A percentile compares a stretch with the other conserved stretches of the same genome.
phyloP scores from a whole-genome alignment of 225 moss, liverwort and hornwort genomes.

The Anthoceros angustus region DNA sequence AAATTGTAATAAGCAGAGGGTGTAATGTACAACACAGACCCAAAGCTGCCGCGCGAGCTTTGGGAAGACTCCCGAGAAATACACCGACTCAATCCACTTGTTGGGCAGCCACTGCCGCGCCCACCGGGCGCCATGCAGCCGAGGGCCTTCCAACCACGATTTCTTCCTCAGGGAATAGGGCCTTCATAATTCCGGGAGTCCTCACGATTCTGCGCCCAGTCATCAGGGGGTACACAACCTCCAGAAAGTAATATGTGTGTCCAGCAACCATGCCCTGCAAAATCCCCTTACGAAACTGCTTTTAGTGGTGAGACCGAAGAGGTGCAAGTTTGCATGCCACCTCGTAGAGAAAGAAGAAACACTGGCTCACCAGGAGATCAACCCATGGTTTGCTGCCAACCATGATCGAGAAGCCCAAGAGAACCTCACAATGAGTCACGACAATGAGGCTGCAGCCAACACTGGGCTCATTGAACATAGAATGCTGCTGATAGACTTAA shows the following conservation, averaged over 20 bases:
- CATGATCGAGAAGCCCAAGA: conserved; percentile 89
- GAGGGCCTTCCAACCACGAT: conserved; percentile 28
- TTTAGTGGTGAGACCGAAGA: neutral
- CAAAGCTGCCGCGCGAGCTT: too few relatives aligned
- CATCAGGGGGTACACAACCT: conserved; percentile 93
- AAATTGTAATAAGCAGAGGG: too few relatives aligned
- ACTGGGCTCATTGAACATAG: neutral
- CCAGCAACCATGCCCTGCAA: conserved; percentile 86
- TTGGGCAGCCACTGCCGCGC: neutral
- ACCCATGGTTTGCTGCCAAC: conserved; percentile 99
- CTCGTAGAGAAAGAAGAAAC: neutral
- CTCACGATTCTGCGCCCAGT: conserved; percentile 81
- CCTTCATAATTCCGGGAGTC: conserved; percentile 78
- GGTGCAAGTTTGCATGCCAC: neutral
- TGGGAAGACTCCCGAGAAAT: too few relatives aligned
- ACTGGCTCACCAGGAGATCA: conserved; percentile 60
- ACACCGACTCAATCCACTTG: neutral
- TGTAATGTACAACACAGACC: too few relatives aligned
- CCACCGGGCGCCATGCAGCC: neutral
- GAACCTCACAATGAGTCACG: conserved; percentile 32
- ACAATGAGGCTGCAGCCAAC: neutral
- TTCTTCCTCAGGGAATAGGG: conserved; percentile 71
- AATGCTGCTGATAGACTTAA: too few relatives aligned
- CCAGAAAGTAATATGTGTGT: conserved; percentile 90
- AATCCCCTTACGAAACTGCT: neutral